phyloP scores from a whole-genome alignment of 2,329 filamentous ascomycete species.

The Cadophora luteo-olivacea region DNA sequence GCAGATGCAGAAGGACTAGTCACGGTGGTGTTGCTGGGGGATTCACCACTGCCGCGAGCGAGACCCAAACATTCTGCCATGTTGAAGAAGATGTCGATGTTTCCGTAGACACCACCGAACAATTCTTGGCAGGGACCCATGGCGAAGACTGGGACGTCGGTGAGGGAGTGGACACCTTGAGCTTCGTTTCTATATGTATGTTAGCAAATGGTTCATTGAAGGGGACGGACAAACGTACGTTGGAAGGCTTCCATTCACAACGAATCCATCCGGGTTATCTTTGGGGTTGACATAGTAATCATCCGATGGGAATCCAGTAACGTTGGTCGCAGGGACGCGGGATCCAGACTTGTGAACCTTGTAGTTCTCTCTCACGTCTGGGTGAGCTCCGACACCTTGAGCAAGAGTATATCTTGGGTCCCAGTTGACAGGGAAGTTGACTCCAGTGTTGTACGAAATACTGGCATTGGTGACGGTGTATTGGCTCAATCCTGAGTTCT shows the following conservation, averaged over 20 bases:
- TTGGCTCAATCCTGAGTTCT: slow-evolving; percentile 75
- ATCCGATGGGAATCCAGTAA: slow-evolving; percentile 54
- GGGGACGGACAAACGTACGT: slow-evolving; percentile 43
- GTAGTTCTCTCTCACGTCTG: slow-evolving; percentile 80
- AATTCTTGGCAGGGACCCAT: slow-evolving; percentile 79
- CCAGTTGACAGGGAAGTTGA: slow-evolving; percentile 84
- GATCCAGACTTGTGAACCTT: slow-evolving; percentile 71
- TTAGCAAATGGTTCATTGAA: background rate
- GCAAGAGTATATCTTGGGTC: slow-evolving; percentile 84
- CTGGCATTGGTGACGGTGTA: slow-evolving; percentile 67
- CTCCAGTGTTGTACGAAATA: slow-evolving; percentile 72
- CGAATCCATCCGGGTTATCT: slow-evolving; percentile 70
- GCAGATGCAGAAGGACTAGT: slow-evolving; percentile 9
- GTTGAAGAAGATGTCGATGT: slow-evolving; percentile 77
- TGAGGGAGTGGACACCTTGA: slow-evolving; percentile 78
- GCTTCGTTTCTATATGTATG: slow-evolving; percentile 49
- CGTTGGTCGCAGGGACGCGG: slow-evolving; percentile 64
- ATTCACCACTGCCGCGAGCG: slow-evolving; percentile 29
- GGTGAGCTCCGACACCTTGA: slow-evolving; percentile 72
- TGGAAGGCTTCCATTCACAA: slow-evolving; percentile 78
- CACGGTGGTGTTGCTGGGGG: slow-evolving; percentile 20
- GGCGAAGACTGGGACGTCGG: slow-evolving; percentile 80
- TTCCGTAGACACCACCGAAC: slow-evolving; percentile 75
- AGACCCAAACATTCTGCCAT: slow-evolving; percentile 52
- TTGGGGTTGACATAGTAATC: slow-evolving; percentile 73